Conservation (phyloP, 768 basidiomycete genomes). For the Auriculariales sp. region DNA sequence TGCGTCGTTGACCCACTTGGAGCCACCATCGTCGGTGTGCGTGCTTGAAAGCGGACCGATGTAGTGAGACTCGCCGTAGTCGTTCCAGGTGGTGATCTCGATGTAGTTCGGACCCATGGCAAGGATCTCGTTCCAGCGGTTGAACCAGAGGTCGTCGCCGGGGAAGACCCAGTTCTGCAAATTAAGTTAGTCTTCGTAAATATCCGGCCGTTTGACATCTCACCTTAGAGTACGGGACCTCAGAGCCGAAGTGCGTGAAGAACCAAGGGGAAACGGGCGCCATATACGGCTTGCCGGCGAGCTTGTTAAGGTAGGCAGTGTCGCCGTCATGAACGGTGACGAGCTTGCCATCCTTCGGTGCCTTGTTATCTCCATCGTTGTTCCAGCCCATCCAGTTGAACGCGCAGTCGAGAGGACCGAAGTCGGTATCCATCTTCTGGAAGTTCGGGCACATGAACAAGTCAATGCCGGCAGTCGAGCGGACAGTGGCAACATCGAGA, state of each 20-base stretch:
- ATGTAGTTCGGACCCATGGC: conserved; percentile 25
- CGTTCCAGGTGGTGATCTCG: conserved; percentile 60
- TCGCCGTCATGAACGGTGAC: conserved; percentile 8
- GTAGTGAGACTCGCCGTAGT: conserved; percentile 22
- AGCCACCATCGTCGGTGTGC: conserved; percentile 18
- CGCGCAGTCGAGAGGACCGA: background rate
- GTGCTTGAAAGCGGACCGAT: conserved; percentile 15
- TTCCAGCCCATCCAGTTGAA: conserved; percentile 17
- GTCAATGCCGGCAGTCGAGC: conserved; percentile 8
- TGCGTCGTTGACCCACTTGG: conserved; percentile 15
- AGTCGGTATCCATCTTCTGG: conserved; percentile 10
- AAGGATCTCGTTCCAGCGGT: conserved; percentile 52
- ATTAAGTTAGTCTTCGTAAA: conserved; percentile 34
- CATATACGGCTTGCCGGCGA: conserved; percentile 13
- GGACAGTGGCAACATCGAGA: conserved; percentile 14
- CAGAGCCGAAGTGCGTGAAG: conserved; percentile 50
- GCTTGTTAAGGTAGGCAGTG: conserved; percentile 8
- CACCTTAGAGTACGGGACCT: conserved; percentile 44
- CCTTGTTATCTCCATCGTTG: conserved; percentile 14
- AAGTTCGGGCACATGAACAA: conserved; percentile 17
- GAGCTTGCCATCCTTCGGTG: background rate
- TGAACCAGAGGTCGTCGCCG: conserved; percentile 42
- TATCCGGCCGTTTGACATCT: too few species aligned
- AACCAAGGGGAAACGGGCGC: conserved; percentile 44
- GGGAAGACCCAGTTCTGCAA: conserved; percentile 29